phyloP scores from a whole-genome alignment of 1,284 basidiomycete genomes.

The Nidula niveotomentosa region DNA sequence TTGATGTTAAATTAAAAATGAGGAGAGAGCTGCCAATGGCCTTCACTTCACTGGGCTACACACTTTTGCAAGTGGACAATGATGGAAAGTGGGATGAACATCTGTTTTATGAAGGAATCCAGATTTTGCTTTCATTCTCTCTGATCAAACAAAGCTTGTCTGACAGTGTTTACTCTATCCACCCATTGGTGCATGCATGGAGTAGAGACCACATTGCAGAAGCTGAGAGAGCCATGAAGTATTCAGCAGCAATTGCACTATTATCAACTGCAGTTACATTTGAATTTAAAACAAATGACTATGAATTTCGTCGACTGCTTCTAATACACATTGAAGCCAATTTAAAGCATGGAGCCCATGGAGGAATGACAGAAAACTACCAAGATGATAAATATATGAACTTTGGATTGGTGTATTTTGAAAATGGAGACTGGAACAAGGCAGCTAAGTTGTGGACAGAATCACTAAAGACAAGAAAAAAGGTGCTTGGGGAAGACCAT shows the following conservation, averaged over 20 bases:
- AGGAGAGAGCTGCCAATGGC: background rate
- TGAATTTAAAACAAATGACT: background rate
- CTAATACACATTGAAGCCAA: background rate
- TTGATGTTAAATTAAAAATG: background rate
- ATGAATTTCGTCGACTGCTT: background rate
- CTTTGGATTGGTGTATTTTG: background rate
- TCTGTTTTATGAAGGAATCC: background rate
- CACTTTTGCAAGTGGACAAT: background rate
- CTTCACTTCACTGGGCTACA: background rate
- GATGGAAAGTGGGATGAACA: background rate
- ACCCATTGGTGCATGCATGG: background rate
- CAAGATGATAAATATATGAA: background rate
- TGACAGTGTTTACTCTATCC: background rate
- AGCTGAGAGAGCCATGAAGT: background rate
- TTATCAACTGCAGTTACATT: background rate
- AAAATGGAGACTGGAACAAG: background rate
- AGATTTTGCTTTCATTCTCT: background rate
- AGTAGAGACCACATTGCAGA: background rate
- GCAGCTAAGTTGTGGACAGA: background rate
- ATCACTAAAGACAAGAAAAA: background rate
- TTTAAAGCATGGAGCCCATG: background rate
- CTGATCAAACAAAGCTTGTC: background rate
- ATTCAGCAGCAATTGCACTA: background rate
- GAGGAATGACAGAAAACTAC: background rate
- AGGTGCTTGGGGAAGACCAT: background rate